phyloP scores from a whole-genome alignment of 2,329 filamentous ascomycete species.

The Mycosphaerelloides madeirae region DNA sequence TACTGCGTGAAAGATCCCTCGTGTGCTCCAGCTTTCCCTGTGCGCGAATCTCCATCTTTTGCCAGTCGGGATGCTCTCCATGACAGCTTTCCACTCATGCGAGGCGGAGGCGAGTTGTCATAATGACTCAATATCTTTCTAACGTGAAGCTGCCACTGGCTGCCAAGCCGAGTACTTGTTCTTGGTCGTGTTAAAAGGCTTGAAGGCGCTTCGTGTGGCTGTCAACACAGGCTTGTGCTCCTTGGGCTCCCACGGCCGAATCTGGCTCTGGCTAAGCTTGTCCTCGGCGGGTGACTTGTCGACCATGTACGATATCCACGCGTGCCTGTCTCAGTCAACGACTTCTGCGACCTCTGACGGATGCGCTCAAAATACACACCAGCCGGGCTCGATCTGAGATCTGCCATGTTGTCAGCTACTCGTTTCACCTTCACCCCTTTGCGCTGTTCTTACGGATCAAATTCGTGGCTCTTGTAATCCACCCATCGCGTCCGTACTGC shows the following conservation, averaged over 20 bases:
- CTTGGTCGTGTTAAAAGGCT: conserved; percentile 80
- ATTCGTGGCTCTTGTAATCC: conserved; percentile 87
- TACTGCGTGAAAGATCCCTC: too few relatives aligned
- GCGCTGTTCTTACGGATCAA: conserved; percentile 58
- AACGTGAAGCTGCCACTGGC: conserved; percentile 43
- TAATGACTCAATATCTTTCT: background rate
- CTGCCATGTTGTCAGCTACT: conserved; percentile 45
- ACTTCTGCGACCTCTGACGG: background rate
- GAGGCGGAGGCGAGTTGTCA: too few relatives aligned
- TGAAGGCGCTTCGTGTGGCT: conserved; percentile 72
- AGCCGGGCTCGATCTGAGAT: conserved; percentile 86
- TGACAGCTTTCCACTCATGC: too few relatives aligned
- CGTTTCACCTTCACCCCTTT: background rate
- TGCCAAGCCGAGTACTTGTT: conserved; percentile 47
- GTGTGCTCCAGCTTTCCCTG: too few relatives aligned
- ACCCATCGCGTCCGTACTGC: conserved; percentile 94
- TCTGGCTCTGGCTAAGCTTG: conserved; percentile 60
- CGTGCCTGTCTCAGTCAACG: conserved; percentile 58
- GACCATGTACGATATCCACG: conserved; percentile 91
- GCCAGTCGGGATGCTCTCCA: background rate
- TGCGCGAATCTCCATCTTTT: too few relatives aligned
- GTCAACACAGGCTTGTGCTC: conserved; percentile 73
- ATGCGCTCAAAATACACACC: conserved; percentile 43
- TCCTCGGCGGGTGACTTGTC: conserved; percentile 81
- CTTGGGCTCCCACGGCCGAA: conserved; percentile 70